Conservation (phyloP, 2,329 filamentous ascomycete genomes). For the Penicillium sp. region DNA sequence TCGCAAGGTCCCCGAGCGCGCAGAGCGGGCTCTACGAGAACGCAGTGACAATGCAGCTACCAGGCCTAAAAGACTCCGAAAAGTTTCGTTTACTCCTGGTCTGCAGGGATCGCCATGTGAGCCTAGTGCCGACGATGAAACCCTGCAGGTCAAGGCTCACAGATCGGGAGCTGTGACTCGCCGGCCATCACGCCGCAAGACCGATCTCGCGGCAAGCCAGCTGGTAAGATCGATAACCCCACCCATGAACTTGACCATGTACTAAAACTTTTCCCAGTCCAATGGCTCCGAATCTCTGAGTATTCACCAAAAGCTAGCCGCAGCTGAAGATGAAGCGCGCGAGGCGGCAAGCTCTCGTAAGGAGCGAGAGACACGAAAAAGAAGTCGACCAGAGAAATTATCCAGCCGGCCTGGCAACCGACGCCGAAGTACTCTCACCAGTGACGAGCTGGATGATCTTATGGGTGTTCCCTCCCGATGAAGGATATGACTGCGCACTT, state of each 20-base stretch:
- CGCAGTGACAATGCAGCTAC: slow-evolving; percentile 35
- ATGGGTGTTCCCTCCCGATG: slow-evolving; percentile 31
- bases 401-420: slow-evolving; percentile 30
- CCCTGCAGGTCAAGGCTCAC: slow-evolving; percentile 35
- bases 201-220: slow-evolving; percentile 28
- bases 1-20: slow-evolving; percentile 23
- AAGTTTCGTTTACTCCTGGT: slow-evolving; percentile 40
- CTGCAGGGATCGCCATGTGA: slow-evolving; percentile 30
- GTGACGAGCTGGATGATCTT: slow-evolving; percentile 44
- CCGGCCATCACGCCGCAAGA: slow-evolving; percentile 27
- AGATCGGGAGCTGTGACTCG: slow-evolving; percentile 32
- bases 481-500: slow-evolving; percentile 9
- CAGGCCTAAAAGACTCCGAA: slow-evolving; percentile 31
- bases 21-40: slow-evolving; percentile 36
- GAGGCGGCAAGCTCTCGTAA: slow-evolving; percentile 36
- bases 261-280: slow-evolving; percentile 16
- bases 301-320: slow-evolving; percentile 45
- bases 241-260: background rate
- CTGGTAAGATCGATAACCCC: slow-evolving; percentile 27
- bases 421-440: slow-evolving; percentile 47
- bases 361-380: slow-evolving; percentile 37
- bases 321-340: slow-evolving; percentile 44
- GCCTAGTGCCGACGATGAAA: slow-evolving; percentile 33
- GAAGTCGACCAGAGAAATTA: slow-evolving; percentile 32
- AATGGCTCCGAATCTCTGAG: slow-evolving; percentile 29